Base-by-base conservation (phyloP, 2,329 filamentous ascomycete genomes). In the Epichloe brachyelytri region DNA sequence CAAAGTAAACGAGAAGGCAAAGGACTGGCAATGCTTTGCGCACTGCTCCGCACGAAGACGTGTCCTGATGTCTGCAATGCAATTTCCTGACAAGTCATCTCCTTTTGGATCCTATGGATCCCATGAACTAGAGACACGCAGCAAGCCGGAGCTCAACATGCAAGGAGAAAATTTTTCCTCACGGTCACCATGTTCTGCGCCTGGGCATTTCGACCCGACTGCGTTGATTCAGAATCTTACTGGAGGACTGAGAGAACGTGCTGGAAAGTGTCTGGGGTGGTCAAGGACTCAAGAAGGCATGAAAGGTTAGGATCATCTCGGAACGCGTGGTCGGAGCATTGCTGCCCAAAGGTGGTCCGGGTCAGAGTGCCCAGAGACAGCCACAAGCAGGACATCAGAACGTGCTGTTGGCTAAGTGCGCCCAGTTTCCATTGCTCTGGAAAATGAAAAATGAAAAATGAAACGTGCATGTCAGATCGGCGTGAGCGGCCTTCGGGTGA, bases 291-390 rank as follows among this genome's bases (percentile, higher is more conserved):
- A 12, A 12, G 36, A 38, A 38, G 36, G 36, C 5, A 7, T 38
- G n/a, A 38, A n/a, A 38, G 14, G 12, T 38, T n/a, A n/a, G 36
- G 26, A 30, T 30, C 26, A 30, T 30, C 26, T 30, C 26, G 26
- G 10, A 30, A 30, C 7, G 26, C 26, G 26, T 11, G 26, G 26
- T 10, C 8, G 26, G 48, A 51, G 56, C 56, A 57, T 56, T 57
- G 56, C 47, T 57, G 56, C 56, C 54, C 54, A 54, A 57, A 39
- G 15, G 20, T 40, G 50, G 46, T 36, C 43, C 47, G 38, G 20
- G 30, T 17, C 46, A 45, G 22, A 46, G 51, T 38, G 36, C 14
- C 48, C 48, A 22, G 30, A 49, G 14, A n/a, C 41, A 50, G 26
- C 19, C 43, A 40, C 43, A 22, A 37, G 36, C 12, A 26, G 26